phyloP scores from a whole-genome alignment of 441 rosid genomes.

The Capsella rubella region DNA sequence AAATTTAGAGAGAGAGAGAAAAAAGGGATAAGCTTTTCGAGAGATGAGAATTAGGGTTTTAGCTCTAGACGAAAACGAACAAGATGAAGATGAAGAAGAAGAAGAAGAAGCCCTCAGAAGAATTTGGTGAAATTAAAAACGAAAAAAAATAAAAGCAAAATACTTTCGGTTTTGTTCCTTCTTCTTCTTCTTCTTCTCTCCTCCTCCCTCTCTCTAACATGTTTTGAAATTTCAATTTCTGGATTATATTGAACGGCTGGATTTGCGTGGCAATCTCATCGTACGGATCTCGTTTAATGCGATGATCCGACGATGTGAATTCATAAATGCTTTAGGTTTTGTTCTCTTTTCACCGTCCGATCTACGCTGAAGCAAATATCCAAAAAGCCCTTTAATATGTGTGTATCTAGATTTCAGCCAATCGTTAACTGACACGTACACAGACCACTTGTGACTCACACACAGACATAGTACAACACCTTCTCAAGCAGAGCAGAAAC shows the following conservation, averaged over 20 bases:
- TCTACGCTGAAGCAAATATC: slow-evolving; percentile 2
- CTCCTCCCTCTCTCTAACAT: slow-evolving; percentile 87
- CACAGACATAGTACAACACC: neutral
- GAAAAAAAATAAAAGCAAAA: slow-evolving; percentile 35
- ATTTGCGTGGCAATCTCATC: slow-evolving; percentile 51
- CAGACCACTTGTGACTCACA: neutral
- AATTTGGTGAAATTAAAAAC: slow-evolving; percentile 25
- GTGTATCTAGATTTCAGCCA: slow-evolving; percentile 6
- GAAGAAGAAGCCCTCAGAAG: slow-evolving; percentile 21
- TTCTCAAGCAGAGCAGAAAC: slow-evolving; percentile 7
- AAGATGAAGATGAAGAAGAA: slow-evolving; percentile 6
- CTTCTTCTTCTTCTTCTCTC: slow-evolving; percentile 49
- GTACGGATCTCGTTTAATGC: slow-evolving; percentile 38
- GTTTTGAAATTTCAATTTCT: slow-evolving; percentile 82
- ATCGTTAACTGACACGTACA: slow-evolving; percentile 15
- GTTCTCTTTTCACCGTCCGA: slow-evolving; percentile 43
- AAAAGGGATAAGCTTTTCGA: slow-evolving; percentile 24
- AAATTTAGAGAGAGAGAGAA: neutral
- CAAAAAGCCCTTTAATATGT: slow-evolving; percentile 14
- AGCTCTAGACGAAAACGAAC: slow-evolving; percentile 18
- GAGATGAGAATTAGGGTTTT: slow-evolving; percentile 42
- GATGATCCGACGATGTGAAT: slow-evolving; percentile 56
- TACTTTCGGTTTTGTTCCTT: slow-evolving; percentile 43
- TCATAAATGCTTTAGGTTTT: slow-evolving; percentile 53
- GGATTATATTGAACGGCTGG: slow-evolving; percentile 63